Conservation (phyloP, 345 rosid species). For the Moricandia arvensis region DNA sequence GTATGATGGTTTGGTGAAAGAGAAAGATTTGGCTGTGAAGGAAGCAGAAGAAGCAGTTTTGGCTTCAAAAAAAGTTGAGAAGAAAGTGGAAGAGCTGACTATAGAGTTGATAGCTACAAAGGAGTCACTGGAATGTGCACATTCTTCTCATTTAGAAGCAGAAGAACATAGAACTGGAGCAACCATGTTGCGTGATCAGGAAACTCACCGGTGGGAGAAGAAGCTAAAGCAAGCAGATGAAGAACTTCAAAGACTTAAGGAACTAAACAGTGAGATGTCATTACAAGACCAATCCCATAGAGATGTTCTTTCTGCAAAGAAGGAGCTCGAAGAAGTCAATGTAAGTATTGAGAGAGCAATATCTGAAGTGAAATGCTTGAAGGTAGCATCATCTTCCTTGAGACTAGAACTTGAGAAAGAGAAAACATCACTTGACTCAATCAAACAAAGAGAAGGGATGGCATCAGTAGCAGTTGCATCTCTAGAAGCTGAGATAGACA, state of each 20-base stretch:
- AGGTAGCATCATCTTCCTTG: conserved; percentile 63
- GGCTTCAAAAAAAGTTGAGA: conserved; percentile 83
- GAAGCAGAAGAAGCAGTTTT: conserved; percentile 69
- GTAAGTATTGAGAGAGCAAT: conserved; percentile 69
- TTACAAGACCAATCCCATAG: background rate
- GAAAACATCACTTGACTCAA: conserved; percentile 51
- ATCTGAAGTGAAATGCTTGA: conserved; percentile 67
- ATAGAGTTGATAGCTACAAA: conserved; percentile 82
- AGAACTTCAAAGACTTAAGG: conserved; percentile 61
- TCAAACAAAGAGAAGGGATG: conserved; percentile 80
- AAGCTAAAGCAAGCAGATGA: conserved; percentile 61
- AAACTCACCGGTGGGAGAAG: conserved; percentile 35
- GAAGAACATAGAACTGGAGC: conserved; percentile 87
- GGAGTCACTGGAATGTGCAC: conserved; percentile 81
- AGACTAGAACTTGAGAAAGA: conserved; percentile 67
- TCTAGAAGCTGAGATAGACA: conserved; percentile 74
- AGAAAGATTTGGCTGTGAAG: conserved; percentile 56
- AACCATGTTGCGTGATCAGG: conserved; percentile 78
- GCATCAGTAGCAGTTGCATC: conserved; percentile 69
- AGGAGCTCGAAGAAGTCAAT: conserved; percentile 80
- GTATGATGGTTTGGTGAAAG: conserved; percentile 54
- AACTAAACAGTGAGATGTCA: too few species aligned
- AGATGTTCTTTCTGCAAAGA: conserved; percentile 67
- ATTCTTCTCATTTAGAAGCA: conserved; percentile 89
- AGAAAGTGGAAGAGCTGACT: conserved; percentile 77